A percentile compares a stretch with the other conserved stretches of the same genome.
Evolutionary conservation across 768 basidiomycete genomes (phyloP).

Genomic region (Hebeloma cylindrosporum): DNA sequence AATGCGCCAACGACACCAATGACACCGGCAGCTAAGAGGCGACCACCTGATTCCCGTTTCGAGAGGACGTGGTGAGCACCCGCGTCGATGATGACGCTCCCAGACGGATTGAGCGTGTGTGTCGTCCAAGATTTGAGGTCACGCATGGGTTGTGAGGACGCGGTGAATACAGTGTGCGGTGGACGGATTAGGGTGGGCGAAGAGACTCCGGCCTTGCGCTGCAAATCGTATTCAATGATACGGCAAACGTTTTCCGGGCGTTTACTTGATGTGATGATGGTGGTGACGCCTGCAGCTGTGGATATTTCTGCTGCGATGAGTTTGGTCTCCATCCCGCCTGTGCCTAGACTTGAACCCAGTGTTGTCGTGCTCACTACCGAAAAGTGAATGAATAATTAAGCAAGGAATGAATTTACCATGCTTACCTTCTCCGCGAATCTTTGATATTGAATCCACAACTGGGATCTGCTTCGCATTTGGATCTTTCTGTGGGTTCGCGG

Average conservation of each 20-base stretch:
- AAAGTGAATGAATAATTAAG: background rate
- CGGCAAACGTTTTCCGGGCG: constrained; percentile 69
- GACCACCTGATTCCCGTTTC: constrained; percentile 83
- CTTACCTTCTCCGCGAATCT: constrained; percentile 78
- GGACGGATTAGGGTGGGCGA: constrained; percentile 41
- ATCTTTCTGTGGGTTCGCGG: constrained; percentile 92
- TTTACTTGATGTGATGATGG: constrained; percentile 86
- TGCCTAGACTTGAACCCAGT: constrained; percentile 89
- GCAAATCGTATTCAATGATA: constrained; percentile 77
- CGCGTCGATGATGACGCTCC: constrained; percentile 82
- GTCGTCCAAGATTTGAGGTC: constrained; percentile 96
- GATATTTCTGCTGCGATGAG: constrained; percentile 98
- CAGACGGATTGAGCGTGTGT: constrained; percentile 90
- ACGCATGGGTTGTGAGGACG: constrained; percentile 66
- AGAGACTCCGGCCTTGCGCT: constrained; percentile 34
- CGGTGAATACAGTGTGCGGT: constrained; percentile 86
- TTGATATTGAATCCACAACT: constrained; percentile 78
- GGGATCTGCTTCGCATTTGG: constrained; percentile 78
- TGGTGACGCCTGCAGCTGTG: constrained; percentile 91
- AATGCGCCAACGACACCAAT: constrained; percentile 84
- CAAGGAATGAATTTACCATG: constrained; percentile 4
- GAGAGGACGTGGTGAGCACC: constrained; percentile 89
- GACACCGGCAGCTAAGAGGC: constrained; percentile 91
- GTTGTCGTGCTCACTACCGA: constrained; percentile 85
- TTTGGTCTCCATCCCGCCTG: constrained; percentile 99